Evolutionary conservation across 2,329 filamentous ascomycete genomes (phyloP).

Genomic region (Aspergillus phoenicis): DNA sequence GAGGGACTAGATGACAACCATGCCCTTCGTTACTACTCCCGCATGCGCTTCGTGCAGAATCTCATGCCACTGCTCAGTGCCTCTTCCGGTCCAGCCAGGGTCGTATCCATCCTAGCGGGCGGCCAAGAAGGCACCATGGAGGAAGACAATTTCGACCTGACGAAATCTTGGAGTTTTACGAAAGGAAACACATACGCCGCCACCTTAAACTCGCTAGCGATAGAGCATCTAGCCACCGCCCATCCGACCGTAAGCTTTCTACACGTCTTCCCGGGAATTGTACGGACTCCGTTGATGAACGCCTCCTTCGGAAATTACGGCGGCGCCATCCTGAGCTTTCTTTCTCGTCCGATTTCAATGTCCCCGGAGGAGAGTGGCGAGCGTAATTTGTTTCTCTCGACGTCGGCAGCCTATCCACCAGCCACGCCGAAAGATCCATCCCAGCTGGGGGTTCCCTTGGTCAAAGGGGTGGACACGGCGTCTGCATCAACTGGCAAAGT

Average conservation of each 20-base stretch:
- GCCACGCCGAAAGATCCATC: constrained; percentile 4
- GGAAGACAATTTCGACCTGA: constrained; percentile 52
- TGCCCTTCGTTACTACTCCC: constrained; percentile 59
- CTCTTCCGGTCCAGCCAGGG: constrained; percentile 53
- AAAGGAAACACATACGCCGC: constrained; percentile 50
- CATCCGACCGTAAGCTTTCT: constrained; percentile 53
- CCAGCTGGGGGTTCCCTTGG: constrained; percentile 17
- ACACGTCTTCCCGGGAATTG: constrained; percentile 52
- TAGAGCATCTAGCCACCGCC: constrained; percentile 51
- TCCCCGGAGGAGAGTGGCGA: constrained; percentile 46
- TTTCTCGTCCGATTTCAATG: constrained; percentile 20
- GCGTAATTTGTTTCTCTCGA: constrained; percentile 48
- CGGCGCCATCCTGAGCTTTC: constrained; percentile 23
- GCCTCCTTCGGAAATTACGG: constrained; percentile 31
- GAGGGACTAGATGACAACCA: constrained; percentile 60
- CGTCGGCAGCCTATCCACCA: constrained; percentile 37
- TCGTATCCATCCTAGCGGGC: constrained; percentile 58
- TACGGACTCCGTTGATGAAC: constrained; percentile 48
- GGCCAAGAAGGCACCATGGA: constrained; percentile 55
- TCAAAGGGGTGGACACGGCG: constrained; percentile 20
- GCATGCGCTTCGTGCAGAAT: constrained; percentile 59
- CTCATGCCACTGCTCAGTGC: constrained; percentile 58
- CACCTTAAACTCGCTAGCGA: constrained; percentile 50
- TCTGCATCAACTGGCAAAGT: constrained; percentile 30
- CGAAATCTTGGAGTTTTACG: constrained; percentile 14